Percentiles rank a stretch among this genome's conserved stretches.
Evolutionary conservation across 2,329 filamentous ascomycete genomes (phyloP).

Genomic region (Orbilia oligospora): DNA sequence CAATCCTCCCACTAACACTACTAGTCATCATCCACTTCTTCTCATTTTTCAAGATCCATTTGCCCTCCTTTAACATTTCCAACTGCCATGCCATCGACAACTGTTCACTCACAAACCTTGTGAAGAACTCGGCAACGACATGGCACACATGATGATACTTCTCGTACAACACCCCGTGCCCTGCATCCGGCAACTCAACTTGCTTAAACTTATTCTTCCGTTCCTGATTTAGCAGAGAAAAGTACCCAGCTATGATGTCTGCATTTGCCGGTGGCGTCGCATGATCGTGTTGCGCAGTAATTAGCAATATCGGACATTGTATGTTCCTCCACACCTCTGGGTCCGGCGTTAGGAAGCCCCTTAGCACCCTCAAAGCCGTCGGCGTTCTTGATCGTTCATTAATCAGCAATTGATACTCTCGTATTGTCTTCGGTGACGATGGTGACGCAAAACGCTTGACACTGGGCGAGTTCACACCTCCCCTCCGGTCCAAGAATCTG

Average conservation of each 20-base stretch:
- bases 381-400: slow-evolving; percentile 87
- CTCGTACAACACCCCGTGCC: slow-evolving; percentile 85
- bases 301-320: slow-evolving; percentile 80
- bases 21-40: slow-evolving; percentile 87
- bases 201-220: slow-evolving; percentile 62
- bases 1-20: slow-evolving; percentile 84
- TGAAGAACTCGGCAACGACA: slow-evolving; percentile 85
- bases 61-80: slow-evolving; percentile 88
- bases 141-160: slow-evolving; percentile 74
- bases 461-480: slow-evolving; percentile 82
- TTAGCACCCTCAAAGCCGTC: slow-evolving; percentile 86
- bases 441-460: slow-evolving; percentile 82
- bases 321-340: slow-evolving; percentile 80
- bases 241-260: slow-evolving; percentile 73
- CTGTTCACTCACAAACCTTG: slow-evolving; percentile 80
- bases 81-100: slow-evolving; percentile 91
- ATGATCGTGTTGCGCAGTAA: slow-evolving; percentile 82
- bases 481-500: slow-evolving; percentile 82
- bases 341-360: slow-evolving; percentile 75
- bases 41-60: slow-evolving; percentile 98
- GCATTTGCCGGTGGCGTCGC: slow-evolving; percentile 81
- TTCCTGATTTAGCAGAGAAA: slow-evolving; percentile 45
- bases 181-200: slow-evolving; percentile 63
- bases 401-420: slow-evolving; percentile 78
- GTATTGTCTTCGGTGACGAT: slow-evolving; percentile 76